Evolutionary conservation across 1,284 basidiomycete genomes (phyloP).

Genomic region (Heterobasidion irregulare): DNA sequence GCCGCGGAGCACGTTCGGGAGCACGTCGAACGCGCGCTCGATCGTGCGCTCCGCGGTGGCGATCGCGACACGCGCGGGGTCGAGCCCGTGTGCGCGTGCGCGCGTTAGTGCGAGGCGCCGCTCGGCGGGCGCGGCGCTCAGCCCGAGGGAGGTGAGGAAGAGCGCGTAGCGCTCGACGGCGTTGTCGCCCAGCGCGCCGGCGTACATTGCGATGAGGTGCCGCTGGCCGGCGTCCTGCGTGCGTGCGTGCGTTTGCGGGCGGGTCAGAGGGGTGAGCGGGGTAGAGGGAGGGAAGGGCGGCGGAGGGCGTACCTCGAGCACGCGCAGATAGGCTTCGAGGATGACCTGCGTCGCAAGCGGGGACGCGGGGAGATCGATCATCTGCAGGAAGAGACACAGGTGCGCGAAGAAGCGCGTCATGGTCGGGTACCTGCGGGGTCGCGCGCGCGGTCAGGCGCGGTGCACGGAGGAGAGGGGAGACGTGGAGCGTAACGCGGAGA

Average conservation of each 20-base stretch:
- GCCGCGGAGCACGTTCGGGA: conserved; percentile 45
- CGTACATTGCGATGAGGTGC: conserved; percentile 89
- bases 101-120: conserved; percentile 69
- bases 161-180: conserved; percentile 90
- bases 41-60: conserved; percentile 78
- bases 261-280: background rate
- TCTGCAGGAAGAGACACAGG: conserved; percentile 83
- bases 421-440: conserved; percentile 61
- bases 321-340: conserved; percentile 82
- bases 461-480: too few species aligned
- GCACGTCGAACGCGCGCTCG: conserved; percentile 62
- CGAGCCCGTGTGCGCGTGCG: conserved; percentile 79
- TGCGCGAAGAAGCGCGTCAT: conserved; percentile 92
- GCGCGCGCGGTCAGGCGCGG: too few species aligned
- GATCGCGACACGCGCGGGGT: conserved; percentile 76
- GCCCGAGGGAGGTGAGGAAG: conserved; percentile 81
- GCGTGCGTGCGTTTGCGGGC: too few species aligned
- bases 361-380: conserved; percentile 71
- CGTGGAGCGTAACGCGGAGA: conserved; percentile 5
- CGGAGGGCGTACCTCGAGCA: conserved; percentile 60
- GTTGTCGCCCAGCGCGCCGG: conserved; percentile 84
- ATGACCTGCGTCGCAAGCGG: conserved; percentile 75
- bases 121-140: conserved; percentile 59
- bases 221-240: conserved; percentile 67
- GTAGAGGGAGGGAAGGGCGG: background rate